Evolutionary conservation across 345 rosid genomes (phyloP).

Genomic region (Bruguiera sexangula): DNA sequence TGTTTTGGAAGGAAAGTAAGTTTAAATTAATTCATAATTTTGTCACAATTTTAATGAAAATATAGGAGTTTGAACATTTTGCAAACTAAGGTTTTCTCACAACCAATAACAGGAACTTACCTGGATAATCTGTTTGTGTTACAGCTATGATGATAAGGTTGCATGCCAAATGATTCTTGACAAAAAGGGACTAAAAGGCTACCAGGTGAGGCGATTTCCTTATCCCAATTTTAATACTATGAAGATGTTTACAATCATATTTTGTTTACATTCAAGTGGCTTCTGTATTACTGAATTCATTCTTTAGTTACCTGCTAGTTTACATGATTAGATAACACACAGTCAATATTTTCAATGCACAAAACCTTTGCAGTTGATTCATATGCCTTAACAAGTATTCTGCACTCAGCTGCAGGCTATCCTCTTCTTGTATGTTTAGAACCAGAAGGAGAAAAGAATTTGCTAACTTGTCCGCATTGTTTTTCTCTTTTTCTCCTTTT

Average conservation of each 20-base stretch:
- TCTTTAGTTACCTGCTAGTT: too few species aligned
- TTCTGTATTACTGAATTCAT: too few species aligned
- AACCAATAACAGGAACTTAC: not conserved
- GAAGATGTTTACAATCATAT: too few species aligned
- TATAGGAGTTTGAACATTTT: too few species aligned
- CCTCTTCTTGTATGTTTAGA: too few species aligned
- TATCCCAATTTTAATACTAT: not conserved
- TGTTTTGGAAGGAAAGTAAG: conserved; percentile 83
- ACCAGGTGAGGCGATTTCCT: conserved; percentile 51
- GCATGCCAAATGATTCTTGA: conserved; percentile 84
- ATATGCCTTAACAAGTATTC: not conserved
- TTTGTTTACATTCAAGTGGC: too few species aligned
- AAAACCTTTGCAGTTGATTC: not conserved
- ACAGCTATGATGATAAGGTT: conserved; percentile 81
- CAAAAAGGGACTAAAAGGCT: conserved; percentile 78
- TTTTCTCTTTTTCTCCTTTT: not conserved
- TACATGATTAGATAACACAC: too few species aligned
- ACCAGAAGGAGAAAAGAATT: not conserved
- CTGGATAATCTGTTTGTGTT: conserved; percentile 5
- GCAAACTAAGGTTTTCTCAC: too few species aligned
- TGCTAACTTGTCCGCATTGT: not conserved
- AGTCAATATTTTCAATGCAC: too few species aligned
- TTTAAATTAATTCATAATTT: not conserved
- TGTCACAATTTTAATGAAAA: too few species aligned
- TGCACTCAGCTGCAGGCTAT: not conserved